These are phyloP conservation scores for Ogataea dorogensis DNA, from an alignment of 805 yeast species.

Conservation along the genomic window DNA sequence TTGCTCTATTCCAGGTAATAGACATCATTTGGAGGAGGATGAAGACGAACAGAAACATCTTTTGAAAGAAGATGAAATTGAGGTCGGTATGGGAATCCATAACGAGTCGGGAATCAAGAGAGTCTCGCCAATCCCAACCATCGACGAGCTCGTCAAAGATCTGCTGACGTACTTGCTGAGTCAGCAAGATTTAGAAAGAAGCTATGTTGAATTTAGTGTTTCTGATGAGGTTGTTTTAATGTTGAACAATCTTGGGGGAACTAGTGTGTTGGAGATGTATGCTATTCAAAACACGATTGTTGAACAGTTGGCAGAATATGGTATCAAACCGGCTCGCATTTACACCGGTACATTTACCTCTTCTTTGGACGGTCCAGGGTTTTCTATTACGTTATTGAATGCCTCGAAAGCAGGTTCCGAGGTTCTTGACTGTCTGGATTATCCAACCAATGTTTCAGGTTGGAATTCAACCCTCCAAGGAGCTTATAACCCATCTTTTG, in stretches of 20 bases:
- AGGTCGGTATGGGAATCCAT: conserved; percentile 94
- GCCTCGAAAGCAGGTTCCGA: conserved; percentile 50
- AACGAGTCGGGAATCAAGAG: conserved; percentile 85
- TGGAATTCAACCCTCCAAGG: conserved; percentile 54
- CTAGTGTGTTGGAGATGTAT: conserved; percentile 74
- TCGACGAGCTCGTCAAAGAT: conserved; percentile 55
- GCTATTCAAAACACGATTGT: conserved; percentile 66
- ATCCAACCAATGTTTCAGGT: conserved; percentile 75
- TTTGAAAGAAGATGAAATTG: conserved; percentile 65
- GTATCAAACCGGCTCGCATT: conserved; percentile 64
- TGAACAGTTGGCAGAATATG: conserved; percentile 50
- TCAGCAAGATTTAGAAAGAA: conserved; percentile 68
- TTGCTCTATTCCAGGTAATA: conserved; percentile 79
- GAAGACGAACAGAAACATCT: conserved; percentile 39
- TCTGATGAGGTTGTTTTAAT: conserved; percentile 65
- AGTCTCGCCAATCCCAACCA: conserved; percentile 64
- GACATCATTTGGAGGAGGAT: conserved; percentile 48
- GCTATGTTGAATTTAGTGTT: conserved; percentile 66
- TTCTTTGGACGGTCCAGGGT: conserved; percentile 89
- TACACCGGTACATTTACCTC: conserved; percentile 82
- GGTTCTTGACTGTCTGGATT: conserved; percentile 59
- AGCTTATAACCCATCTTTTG: conserved; percentile 17
- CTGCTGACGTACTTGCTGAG: conserved; percentile 64
- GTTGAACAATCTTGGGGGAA: conserved; percentile 87
- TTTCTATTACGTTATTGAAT: conserved; percentile 79